Evolutionary conservation across 805 yeast species (phyloP).

Genomic region (Kazachstania kunashirensis): DNA sequence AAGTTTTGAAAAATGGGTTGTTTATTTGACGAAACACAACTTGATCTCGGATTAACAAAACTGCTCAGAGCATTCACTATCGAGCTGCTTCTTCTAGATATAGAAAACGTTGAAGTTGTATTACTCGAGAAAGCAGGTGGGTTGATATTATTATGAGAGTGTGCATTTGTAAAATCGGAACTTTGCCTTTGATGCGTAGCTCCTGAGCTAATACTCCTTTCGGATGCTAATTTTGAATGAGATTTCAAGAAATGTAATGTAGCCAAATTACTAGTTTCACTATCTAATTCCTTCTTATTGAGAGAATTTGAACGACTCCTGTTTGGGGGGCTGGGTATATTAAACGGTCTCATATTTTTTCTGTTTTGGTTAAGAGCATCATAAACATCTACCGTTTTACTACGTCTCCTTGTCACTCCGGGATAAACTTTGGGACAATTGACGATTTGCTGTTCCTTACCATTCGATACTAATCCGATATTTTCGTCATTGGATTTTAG

Average conservation of each 20-base stretch:
- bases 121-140: not conserved
- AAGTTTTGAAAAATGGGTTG: conserved; percentile 1
- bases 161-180: not conserved
- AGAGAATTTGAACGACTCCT: conserved; percentile 1
- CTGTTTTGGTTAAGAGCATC: conserved; percentile 11
- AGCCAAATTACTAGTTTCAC: not conserved
- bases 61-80: conserved; percentile 32
- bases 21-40: conserved; percentile 15
- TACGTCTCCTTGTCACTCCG: conserved; percentile 19
- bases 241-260: conserved; percentile 4
- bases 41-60: conserved; percentile 28
- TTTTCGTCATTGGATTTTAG: conserved; percentile 2
- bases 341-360: not conserved
- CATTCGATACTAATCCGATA: not conserved
- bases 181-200: conserved; percentile 2
- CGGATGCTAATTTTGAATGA: conserved; percentile 4
- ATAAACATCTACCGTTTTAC: conserved; percentile 25
- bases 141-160: not conserved
- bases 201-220: not conserved
- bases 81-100: conserved; percentile 30
- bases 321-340: not conserved
- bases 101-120: conserved; percentile 5
- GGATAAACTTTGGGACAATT: not conserved
- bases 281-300: not conserved
- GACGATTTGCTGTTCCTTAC: too few relatives aligned